These are phyloP conservation scores for Schizophyllum commune DNA, from an alignment of 1,284 basidiomycete species.

Conservation along the genomic window DNA sequence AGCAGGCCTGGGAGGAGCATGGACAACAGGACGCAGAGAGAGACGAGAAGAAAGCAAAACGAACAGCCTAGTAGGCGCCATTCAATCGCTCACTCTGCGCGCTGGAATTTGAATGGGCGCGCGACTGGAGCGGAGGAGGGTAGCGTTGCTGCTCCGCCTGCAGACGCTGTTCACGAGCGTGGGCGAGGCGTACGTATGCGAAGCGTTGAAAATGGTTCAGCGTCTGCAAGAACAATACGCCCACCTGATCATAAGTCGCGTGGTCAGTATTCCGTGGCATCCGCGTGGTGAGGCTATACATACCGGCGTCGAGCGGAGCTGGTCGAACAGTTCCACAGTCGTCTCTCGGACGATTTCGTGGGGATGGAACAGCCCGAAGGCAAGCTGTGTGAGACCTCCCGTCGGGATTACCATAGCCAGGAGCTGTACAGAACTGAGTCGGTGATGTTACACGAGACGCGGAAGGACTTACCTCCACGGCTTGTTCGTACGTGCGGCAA, in stretches of 20 bases:
- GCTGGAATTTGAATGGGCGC: too few species aligned
- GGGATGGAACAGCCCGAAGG: slow-evolving; percentile 88
- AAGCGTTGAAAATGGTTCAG: slow-evolving; percentile 92
- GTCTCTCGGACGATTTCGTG: slow-evolving; percentile 65
- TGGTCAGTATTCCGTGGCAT: neutral
- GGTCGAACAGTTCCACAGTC: slow-evolving; percentile 79
- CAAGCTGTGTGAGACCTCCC: slow-evolving; percentile 80
- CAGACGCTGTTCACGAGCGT: slow-evolving; percentile 44
- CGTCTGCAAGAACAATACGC: slow-evolving; percentile 73
- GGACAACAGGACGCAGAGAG: too few species aligned
- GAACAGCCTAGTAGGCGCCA: slow-evolving; percentile 2
- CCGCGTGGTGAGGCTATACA: slow-evolving; percentile 18
- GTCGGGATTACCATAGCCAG: slow-evolving; percentile 68
- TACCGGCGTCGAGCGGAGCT: slow-evolving; percentile 70
- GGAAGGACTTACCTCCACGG: slow-evolving; percentile 68
- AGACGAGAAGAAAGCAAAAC: slow-evolving; percentile 9
- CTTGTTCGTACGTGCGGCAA: slow-evolving; percentile 76
- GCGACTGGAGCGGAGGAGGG: slow-evolving; percentile 10
- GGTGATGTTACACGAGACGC: neutral
- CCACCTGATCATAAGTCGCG: slow-evolving; percentile 49
- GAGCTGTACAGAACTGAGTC: slow-evolving; percentile 43
- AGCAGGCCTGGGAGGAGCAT: too few species aligned
- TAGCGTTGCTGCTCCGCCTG: slow-evolving; percentile 33
- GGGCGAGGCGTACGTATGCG: slow-evolving; percentile 71
- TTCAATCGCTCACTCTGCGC: too few species aligned